A percentile compares a stretch with the other conserved stretches of the same genome.
Evolutionary conservation across 192 early-diverging fungal species (phyloP).

Genomic region (Lunasporangiospora selenospora): DNA sequence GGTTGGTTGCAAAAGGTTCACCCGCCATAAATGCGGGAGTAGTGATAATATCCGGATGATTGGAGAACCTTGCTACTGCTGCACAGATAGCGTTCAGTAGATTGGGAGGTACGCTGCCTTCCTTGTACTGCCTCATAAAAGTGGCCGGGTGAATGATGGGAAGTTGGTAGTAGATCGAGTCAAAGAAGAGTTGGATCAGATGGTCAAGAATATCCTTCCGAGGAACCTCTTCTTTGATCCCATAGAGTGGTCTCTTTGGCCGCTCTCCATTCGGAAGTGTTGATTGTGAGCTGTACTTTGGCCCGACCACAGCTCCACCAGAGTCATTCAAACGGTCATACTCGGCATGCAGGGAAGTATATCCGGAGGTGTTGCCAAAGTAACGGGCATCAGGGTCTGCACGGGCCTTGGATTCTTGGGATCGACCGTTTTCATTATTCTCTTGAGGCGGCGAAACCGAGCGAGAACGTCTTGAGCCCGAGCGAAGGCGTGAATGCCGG

Average conservation of each 20-base stretch:
- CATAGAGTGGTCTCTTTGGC: slow-evolving; percentile 30
- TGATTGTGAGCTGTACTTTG: slow-evolving; percentile 19
- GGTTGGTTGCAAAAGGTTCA: slow-evolving; percentile 58
- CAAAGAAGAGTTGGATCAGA: slow-evolving; percentile 56
- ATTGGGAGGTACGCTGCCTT: slow-evolving; percentile 52
- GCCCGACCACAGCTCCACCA: not conserved
- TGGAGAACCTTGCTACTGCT: slow-evolving; percentile 57
- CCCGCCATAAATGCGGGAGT: slow-evolving; percentile 58
- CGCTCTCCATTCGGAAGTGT: slow-evolving; percentile 16
- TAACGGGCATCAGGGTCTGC: slow-evolving; percentile 36
- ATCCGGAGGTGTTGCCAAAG: slow-evolving; percentile 38
- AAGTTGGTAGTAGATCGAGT: slow-evolving; percentile 48
- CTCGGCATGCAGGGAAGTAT: slow-evolving; percentile 14
- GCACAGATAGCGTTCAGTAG: slow-evolving; percentile 55
- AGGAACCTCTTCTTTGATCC: slow-evolving; percentile 49
- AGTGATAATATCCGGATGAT: slow-evolving; percentile 50
- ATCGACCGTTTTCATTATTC: not conserved
- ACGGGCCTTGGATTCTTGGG: not conserved
- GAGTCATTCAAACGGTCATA: slow-evolving; percentile 29
- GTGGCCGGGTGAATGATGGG: slow-evolving; percentile 59
- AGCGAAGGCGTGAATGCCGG: slow-evolving; percentile 22
- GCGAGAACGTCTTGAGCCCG: slow-evolving; percentile 17
- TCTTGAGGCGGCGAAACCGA: slow-evolving; percentile 1
- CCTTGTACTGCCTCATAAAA: slow-evolving; percentile 50
- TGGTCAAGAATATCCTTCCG: slow-evolving; percentile 55